Base-by-base conservation (phyloP, 140 eudicot species). In the Oenanthe javanica region DNA sequence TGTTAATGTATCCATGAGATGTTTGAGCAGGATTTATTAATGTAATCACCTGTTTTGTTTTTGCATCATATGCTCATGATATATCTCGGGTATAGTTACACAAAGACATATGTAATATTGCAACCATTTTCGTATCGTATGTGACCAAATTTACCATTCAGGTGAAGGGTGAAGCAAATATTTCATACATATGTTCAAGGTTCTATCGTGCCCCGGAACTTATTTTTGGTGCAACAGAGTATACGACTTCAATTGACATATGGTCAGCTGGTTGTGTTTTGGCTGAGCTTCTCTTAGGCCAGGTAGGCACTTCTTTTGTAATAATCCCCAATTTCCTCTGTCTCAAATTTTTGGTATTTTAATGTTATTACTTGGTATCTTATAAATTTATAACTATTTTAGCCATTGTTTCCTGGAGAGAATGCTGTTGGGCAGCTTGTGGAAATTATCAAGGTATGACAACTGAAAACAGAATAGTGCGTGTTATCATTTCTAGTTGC, bases 231-330 rank as follows among this genome's bases (percentile, higher is more conserved):
- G 98, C 98, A n/a, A 94, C 96, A 0, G 98, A 94, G 50, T 94
- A 94, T 83, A 85, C 96, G 6, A 89, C 90, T 55, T 92, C 98
- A 31, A 94, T 94, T 79, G 98, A 94, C 86, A 94, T 94, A 59
- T 94, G 98, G 98, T 94, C 98, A 50, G 97, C 98, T 79, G 98
- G 98, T 75, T 94, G 98, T 84, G 91, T 94, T 82, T 96, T 94
- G 77, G 97, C 98, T 31, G 97, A 94, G 86, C 97, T 94, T 81
- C 96, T 94, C 78, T 85, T 94, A 12, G 97, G 98, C 80, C 98
- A 94, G 91, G 98, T 94, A 80, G 50, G 82, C 73, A 79, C 57
- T 61, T 64, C 48, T 52, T 74, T 67, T 71, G 15, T 43, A 21
- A 16, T 79, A 52, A 0, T 72, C 48, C 47, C 48, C 51, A 79